phyloP scores from a whole-genome alignment of 208 protist species.

The Trypanosoma boissoni region DNA sequence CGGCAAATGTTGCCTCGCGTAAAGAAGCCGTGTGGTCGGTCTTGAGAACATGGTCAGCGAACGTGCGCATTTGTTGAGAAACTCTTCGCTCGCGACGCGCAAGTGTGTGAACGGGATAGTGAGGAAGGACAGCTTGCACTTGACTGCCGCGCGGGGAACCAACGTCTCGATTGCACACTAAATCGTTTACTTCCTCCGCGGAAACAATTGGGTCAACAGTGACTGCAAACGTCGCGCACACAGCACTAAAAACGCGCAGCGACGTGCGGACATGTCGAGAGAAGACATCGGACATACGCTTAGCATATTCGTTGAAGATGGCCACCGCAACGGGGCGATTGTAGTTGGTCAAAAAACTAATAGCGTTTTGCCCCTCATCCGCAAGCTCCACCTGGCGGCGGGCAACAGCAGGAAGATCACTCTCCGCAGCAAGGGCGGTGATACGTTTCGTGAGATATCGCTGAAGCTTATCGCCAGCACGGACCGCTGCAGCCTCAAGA shows the following conservation, averaged over 20 bases:
- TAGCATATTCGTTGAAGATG: slow-evolving; percentile 61
- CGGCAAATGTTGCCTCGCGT: slow-evolving; percentile 51
- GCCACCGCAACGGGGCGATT: slow-evolving; percentile 59
- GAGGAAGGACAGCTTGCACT: slow-evolving; percentile 25
- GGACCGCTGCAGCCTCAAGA: slow-evolving; percentile 55
- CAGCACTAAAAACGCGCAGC: slow-evolving; percentile 42
- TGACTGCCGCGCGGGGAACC: slow-evolving; percentile 54
- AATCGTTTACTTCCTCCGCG: slow-evolving; percentile 47
- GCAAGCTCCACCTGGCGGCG: slow-evolving; percentile 53
- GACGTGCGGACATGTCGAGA: slow-evolving; percentile 32
- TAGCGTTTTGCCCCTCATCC: slow-evolving; percentile 63
- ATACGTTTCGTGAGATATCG: slow-evolving; percentile 63
- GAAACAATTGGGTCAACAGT: slow-evolving; percentile 62
- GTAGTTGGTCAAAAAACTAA: slow-evolving; percentile 73
- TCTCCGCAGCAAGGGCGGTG: slow-evolving; percentile 25
- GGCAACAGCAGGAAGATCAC: slow-evolving; percentile 35
- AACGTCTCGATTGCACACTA: slow-evolving; percentile 62
- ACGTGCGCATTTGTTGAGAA: slow-evolving; percentile 65
- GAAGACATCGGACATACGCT: slow-evolving; percentile 57
- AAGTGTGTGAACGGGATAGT: slow-evolving; percentile 44
- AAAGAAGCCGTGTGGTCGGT: slow-evolving; percentile 28
- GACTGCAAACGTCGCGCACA: slow-evolving; percentile 40
- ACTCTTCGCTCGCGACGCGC: slow-evolving; percentile 66
- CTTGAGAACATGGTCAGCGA: slow-evolving; percentile 22
- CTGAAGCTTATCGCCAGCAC: slow-evolving; percentile 78